Evolutionary conservation across 257 asterid genomes (phyloP), one percentile per base, ranked within the genome.

Genomic region (Primulina eburnea): DNA sequence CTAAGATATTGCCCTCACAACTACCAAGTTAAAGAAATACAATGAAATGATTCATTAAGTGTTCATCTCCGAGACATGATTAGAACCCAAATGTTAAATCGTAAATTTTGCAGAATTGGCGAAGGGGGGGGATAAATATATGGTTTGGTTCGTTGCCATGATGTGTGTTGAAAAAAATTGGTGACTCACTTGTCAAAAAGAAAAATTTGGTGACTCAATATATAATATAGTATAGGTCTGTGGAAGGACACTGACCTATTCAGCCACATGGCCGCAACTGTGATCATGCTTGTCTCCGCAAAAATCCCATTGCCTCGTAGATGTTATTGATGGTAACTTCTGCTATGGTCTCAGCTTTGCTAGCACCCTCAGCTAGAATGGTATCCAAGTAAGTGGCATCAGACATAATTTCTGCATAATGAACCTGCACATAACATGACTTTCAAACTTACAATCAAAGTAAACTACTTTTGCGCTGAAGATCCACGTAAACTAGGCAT

Each of bases 271-370:
- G 18, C 26, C 73, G 28, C 32, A 67, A 68, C 26, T 34, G 10
- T 2, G 58, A 40, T 69, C 65, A 71, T 69, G 67, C 60, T 80
- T 78, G 79, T 82, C 93, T 79, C 61, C 74, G 83, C 78, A 88
- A 81, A 73, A 94, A 91, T 65, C 99, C 97, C 99, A 91, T 89
- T 60, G 97, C 96, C 82, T 91, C 93, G 77, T 82, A 89, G 38
- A 86, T 87, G 62, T 86, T 86, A 72, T 76, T 73, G 57, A 93
- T 86, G 32, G 96, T 89, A 69, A 68, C 78, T 65, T 89, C 95
- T 2, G 96, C 96, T 65, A 90, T 83, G 71, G 86, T 79, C 8
- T 90, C 56, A 29, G 99, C 99, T 81, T 78, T 93, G 67, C 67
- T 53, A 69, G 99, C 96, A 60, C 96, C 97, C 75, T 90, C 96